Percentiles rank a stretch among this genome's conserved stretches.
These are phyloP conservation scores for Paraglomus occultum DNA, from an alignment of 192 early-diverging fungal genomes.

Conservation along the genomic window DNA sequence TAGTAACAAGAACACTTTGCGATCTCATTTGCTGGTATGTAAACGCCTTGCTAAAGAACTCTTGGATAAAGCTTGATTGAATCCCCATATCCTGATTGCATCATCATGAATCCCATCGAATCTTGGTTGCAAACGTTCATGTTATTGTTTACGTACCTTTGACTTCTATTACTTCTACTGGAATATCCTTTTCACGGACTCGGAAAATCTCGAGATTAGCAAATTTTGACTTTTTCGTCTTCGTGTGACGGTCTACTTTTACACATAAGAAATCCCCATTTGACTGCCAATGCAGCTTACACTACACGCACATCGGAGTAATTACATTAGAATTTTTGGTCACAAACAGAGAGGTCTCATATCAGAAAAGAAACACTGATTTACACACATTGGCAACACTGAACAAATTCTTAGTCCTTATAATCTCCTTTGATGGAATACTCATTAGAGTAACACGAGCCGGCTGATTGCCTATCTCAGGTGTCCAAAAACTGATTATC, in stretches of 20 bases:
- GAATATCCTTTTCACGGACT: constrained; percentile 85
- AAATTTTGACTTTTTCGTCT: constrained; percentile 86
- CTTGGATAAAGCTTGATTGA: background rate
- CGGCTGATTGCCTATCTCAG: constrained; percentile 92
- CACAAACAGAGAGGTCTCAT: no score
- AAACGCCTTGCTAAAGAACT: background rate
- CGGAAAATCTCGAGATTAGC: constrained; percentile 97
- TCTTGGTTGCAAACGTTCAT: no score
- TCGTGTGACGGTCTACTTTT: constrained; percentile 85
- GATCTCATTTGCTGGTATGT: background rate
- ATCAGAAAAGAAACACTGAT: background rate
- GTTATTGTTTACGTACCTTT: constrained; percentile 51
- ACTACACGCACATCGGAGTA: constrained; percentile 32
- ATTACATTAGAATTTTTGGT: background rate
- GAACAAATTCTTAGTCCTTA: constrained; percentile 98
- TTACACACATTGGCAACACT: constrained; percentile 68
- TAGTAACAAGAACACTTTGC: background rate
- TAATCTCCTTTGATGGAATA: constrained; percentile 78
- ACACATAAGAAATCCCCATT: constrained; percentile 89
- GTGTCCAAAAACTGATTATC: constrained; percentile 92
- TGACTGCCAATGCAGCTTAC: constrained; percentile 90
- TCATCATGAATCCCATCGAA: no score
- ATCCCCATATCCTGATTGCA: no score
- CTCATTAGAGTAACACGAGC: constrained; percentile 91
- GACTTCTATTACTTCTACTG: constrained; percentile 95